These are phyloP conservation scores for Eucalyptus pumila DNA, from an alignment of 345 rosid genomes.

Conservation along the genomic window DNA sequence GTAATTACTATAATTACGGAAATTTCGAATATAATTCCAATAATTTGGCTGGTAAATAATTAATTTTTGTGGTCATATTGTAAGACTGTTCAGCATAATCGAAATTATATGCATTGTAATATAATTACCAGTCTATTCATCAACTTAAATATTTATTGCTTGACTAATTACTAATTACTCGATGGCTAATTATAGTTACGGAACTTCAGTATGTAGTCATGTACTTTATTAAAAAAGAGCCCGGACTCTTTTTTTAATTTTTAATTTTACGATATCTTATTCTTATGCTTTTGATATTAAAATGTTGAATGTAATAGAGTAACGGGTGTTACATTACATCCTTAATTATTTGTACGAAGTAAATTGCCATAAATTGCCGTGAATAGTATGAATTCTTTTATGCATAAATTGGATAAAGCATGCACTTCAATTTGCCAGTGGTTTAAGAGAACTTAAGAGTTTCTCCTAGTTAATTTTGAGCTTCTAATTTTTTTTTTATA, in stretches of 20 bases:
- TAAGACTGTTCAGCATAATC: background rate
- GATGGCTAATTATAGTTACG: background rate
- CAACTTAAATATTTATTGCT: background rate
- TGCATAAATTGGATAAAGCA: background rate
- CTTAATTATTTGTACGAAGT: accelerated
- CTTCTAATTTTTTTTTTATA: background rate
- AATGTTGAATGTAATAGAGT: background rate
- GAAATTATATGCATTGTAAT: background rate
- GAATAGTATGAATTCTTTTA: background rate
- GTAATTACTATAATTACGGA: background rate
- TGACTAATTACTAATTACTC: background rate
- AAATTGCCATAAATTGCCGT: background rate
- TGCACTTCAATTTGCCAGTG: background rate
- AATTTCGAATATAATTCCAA: background rate
- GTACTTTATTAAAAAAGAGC: background rate
- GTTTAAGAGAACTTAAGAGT: background rate
- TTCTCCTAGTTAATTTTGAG: background rate
- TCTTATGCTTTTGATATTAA: background rate
- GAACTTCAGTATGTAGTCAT: background rate
- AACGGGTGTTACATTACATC: background rate
- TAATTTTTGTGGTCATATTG: background rate
- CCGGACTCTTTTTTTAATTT: accelerated
- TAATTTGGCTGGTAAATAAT: background rate
- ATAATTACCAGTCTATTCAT: background rate
- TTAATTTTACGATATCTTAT: accelerated